Percentiles rank a stretch among this genome's conserved stretches.
These are phyloP conservation scores for Lactuca saligna DNA, from an alignment of 129 eudicot species.

Conservation along the genomic window DNA sequence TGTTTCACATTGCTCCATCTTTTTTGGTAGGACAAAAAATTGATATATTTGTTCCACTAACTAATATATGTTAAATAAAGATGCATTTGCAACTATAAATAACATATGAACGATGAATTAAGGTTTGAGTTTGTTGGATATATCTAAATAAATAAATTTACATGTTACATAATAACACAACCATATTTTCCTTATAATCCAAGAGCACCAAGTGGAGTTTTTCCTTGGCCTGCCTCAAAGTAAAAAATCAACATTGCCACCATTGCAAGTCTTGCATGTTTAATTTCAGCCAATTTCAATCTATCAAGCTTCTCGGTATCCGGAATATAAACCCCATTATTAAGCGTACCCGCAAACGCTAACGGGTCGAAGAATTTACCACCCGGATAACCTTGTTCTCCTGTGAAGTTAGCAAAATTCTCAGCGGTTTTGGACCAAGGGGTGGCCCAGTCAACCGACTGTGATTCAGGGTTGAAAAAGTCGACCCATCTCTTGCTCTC, in stretches of 20 bases:
- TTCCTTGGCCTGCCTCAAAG: conserved; percentile 98
- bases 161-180: conserved; percentile 36
- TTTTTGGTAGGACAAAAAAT: not conserved
- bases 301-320: conserved; percentile 89
- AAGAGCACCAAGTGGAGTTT: conserved; percentile 98
- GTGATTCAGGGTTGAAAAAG: conserved; percentile 90
- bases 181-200: conserved; percentile 54
- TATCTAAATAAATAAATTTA: conserved; percentile 40
- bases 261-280: conserved; percentile 94
- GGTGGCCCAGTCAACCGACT: conserved; percentile 94
- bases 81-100: not conserved
- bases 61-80: not conserved
- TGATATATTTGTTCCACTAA: not conserved
- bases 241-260: conserved; percentile 90
- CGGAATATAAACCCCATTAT: conserved; percentile 70
- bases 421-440: conserved; percentile 95
- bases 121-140: conserved; percentile 9
- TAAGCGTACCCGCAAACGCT: conserved; percentile 65
- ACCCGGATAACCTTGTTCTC: conserved; percentile 95
- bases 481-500: conserved; percentile 99
- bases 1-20: not conserved
- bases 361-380: conserved; percentile 94
- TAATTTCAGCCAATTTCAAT: conserved; percentile 88
- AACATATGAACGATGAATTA: not conserved
- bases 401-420: conserved; percentile 78